Evolutionary conservation across 192 early-diverging fungal genomes (phyloP).

Genomic region (Coemansia sp.): DNA sequence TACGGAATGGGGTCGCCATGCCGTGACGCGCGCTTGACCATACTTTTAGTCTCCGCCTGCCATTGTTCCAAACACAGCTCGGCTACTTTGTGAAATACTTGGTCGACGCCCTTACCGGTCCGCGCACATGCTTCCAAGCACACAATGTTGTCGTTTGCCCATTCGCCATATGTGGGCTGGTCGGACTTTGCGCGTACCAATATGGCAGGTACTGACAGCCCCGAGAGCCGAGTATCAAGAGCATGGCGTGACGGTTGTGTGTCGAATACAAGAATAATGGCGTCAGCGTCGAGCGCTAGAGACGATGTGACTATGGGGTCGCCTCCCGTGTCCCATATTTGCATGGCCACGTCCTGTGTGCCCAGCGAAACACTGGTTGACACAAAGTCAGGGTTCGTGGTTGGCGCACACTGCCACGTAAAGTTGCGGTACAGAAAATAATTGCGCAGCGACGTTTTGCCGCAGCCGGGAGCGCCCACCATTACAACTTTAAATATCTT

Average conservation of each 20-base stretch:
- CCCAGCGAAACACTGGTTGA: slow-evolving; percentile 31
- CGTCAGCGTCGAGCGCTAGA: slow-evolving; percentile 44
- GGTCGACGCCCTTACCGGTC: slow-evolving; percentile 29
- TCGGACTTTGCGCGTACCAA: slow-evolving; percentile 31
- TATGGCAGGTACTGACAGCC: slow-evolving; percentile 9
- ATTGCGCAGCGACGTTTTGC: slow-evolving; percentile 53
- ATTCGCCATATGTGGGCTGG: not conserved
- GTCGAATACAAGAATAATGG: slow-evolving; percentile 36
- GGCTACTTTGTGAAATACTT: slow-evolving; percentile 30
- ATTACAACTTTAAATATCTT: slow-evolving; percentile 45
- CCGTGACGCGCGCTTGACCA: slow-evolving; percentile 15
- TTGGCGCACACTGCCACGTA: slow-evolving; percentile 32
- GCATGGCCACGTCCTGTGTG: slow-evolving; percentile 27
- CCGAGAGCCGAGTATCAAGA: not conserved
- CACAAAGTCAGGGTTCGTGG: slow-evolving; percentile 46
- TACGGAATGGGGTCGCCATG: slow-evolving; percentile 51
- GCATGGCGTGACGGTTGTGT: not conserved
- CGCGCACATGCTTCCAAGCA: slow-evolving; percentile 39
- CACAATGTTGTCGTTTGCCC: slow-evolving; percentile 5
- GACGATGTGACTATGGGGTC: slow-evolving; percentile 24
- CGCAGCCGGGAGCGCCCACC: slow-evolving; percentile 32
- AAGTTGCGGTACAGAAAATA: slow-evolving; percentile 35
- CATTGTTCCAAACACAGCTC: slow-evolving; percentile 18
- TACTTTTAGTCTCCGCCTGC: not conserved
- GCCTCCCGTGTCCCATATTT: slow-evolving; percentile 52